phyloP scores from a whole-genome alignment of 495 filamentous ascomycete genomes.

The Copromyces sp. region DNA sequence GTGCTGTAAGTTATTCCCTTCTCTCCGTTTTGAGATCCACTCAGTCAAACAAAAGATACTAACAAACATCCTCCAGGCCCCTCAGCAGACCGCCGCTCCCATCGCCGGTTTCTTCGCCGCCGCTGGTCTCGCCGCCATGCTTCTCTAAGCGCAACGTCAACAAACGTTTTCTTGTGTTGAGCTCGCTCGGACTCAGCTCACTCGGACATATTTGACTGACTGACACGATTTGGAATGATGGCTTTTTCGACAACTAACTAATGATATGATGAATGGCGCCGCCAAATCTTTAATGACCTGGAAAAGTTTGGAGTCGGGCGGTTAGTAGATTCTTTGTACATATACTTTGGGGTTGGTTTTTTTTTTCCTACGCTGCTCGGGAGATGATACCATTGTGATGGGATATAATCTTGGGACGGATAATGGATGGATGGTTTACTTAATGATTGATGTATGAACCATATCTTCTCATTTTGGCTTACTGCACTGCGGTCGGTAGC shows the following conservation, averaged over 20 bases:
- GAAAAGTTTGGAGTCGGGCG: background rate
- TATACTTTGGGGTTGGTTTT: background rate
- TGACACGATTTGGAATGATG: background rate
- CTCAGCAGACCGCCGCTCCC: slow-evolving; percentile 22
- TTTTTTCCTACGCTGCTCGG: background rate
- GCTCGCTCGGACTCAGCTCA: too few relatives aligned
- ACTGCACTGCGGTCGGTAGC: background rate
- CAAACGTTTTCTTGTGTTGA: background rate
- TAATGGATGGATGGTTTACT: background rate
- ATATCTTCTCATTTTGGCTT: background rate
- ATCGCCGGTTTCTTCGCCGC: slow-evolving; percentile 24
- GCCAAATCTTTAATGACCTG: background rate
- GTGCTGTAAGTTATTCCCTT: background rate
- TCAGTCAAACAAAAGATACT: background rate
- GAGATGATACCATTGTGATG: background rate
- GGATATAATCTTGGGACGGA: background rate
- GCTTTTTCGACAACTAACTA: background rate
- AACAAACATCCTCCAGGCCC: slow-evolving; percentile 5
- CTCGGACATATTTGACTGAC: background rate
- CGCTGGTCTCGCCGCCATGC: slow-evolving; percentile 23
- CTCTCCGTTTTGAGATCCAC: background rate
- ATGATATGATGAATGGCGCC: background rate
- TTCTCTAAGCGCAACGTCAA: slow-evolving; percentile 15
- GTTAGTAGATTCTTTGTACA: background rate
- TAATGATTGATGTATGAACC: background rate